Percentiles rank a stretch among this genome's conserved stretches.
phyloP scores from a whole-genome alignment of 2,329 filamentous ascomycete genomes.

The Clonostachys rhizophaga region DNA sequence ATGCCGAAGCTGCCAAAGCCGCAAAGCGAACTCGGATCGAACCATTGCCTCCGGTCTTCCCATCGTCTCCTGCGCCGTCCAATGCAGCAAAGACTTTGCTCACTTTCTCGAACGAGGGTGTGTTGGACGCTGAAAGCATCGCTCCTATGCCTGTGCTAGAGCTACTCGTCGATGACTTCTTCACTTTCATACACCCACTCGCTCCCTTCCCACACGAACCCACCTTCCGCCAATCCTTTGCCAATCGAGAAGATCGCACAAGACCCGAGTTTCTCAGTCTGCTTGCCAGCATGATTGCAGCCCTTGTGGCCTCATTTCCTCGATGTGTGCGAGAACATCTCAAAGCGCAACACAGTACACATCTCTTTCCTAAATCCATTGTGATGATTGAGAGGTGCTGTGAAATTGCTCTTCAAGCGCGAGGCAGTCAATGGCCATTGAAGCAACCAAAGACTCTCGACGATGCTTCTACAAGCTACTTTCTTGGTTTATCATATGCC shows the following conservation, averaged over 20 bases:
- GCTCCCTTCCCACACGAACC: conserved; percentile 76
- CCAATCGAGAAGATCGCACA: conserved; percentile 59
- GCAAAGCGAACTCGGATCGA: conserved; percentile 42
- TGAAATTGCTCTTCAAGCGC: conserved; percentile 61
- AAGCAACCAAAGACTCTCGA: conserved; percentile 44
- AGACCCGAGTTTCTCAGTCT: conserved; percentile 66
- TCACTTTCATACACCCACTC: conserved; percentile 75
- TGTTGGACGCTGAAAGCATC: conserved; percentile 62
- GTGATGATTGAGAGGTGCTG: conserved; percentile 68
- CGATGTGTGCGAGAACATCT: conserved; percentile 66
- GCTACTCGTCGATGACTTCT: conserved; percentile 74
- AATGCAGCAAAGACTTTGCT: conserved; percentile 43
- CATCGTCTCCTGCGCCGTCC: conserved; percentile 27
- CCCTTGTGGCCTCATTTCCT: conserved; percentile 72
- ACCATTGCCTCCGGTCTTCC: conserved; percentile 5
- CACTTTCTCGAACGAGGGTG: conserved; percentile 31
- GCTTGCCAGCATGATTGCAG: conserved; percentile 69
- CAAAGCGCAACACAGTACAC: conserved; percentile 58
- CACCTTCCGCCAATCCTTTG: conserved; percentile 67
- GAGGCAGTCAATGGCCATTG: conserved; percentile 48
- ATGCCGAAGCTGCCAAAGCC: conserved; percentile 49
- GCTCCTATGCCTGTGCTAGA: conserved; percentile 65
- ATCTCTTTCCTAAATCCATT: conserved; percentile 64
- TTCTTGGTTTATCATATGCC: conserved; percentile 60
- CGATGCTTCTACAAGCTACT: conserved; percentile 69